Evolutionary conservation across 805 yeast species (phyloP).

Genomic region (Candida hungchunana): DNA sequence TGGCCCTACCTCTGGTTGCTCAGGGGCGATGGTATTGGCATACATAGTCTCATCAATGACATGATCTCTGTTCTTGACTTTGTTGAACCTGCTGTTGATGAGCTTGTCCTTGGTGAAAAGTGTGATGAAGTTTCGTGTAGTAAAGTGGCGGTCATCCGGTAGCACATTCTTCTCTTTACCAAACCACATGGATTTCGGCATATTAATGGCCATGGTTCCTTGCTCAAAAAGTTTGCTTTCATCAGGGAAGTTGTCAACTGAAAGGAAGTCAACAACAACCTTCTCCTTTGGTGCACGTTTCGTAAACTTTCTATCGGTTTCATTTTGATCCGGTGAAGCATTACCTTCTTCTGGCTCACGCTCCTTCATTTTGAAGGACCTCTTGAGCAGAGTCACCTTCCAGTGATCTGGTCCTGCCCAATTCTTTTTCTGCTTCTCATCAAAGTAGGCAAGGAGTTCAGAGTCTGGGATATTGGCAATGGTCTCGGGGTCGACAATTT

Average conservation of each 20-base stretch:
- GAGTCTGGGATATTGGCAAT: constrained; percentile 41
- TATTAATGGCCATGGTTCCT: constrained; percentile 31
- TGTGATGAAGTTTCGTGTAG: constrained; percentile 61
- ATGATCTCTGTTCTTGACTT: constrained; percentile 21
- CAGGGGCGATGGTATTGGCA: constrained; percentile 49
- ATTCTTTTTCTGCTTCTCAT: constrained; percentile 57
- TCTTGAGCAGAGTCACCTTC: constrained; percentile 66
- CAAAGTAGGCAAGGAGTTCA: constrained; percentile 78
- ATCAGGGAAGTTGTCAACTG: constrained; percentile 34
- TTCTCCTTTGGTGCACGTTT: constrained; percentile 36
- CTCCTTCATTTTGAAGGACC: constrained; percentile 11
- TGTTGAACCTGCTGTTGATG: constrained; percentile 33
- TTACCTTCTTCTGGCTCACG: not conserved
- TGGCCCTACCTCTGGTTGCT: constrained; percentile 16
- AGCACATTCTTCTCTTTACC: constrained; percentile 45
- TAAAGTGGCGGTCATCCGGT: constrained; percentile 73
- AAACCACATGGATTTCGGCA: constrained; percentile 39
- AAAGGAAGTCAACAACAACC: constrained; percentile 40
- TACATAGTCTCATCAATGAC: constrained; percentile 64
- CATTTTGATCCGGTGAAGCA: not conserved
- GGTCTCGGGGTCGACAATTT: constrained; percentile 22
- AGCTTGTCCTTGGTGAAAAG: constrained; percentile 64
- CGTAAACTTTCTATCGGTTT: too few species aligned
- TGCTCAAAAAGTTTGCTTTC: constrained; percentile 37
- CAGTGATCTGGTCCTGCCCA: constrained; percentile 96